Evolutionary conservation across 257 asterid species (phyloP).

Genomic region (Lycium ferocissimum): DNA sequence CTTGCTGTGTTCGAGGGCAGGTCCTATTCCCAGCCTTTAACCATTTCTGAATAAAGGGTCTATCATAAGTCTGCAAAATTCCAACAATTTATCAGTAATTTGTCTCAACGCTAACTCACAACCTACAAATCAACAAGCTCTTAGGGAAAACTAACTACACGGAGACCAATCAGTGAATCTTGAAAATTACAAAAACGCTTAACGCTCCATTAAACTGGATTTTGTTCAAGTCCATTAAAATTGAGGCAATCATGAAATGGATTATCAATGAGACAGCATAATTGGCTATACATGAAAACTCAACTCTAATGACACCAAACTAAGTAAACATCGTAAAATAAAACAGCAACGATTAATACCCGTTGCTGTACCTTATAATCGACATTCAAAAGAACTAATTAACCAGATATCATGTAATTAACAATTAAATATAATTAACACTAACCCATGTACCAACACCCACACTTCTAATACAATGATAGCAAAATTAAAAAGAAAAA

Average conservation of each 20-base stretch:
- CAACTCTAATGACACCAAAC: not conserved
- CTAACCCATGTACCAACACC: conserved; percentile 3
- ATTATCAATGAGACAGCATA: conserved; percentile 2
- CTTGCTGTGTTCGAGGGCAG: conserved; percentile 90
- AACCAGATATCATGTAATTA: not conserved
- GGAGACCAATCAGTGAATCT: not conserved
- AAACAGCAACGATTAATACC: not conserved
- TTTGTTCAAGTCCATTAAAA: not conserved
- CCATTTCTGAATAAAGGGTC: conserved; percentile 86
- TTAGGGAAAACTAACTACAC: not conserved
- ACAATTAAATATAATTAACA: not conserved
- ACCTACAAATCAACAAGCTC: not conserved
- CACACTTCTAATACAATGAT: not conserved
- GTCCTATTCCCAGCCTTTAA: conserved; percentile 79
- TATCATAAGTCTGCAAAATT: conserved; percentile 81
- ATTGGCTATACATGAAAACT: not conserved
- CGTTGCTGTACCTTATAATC: not conserved
- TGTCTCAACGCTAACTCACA: not conserved
- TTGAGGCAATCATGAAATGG: not conserved
- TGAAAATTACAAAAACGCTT: not conserved
- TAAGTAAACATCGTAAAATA: not conserved
- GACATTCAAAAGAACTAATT: not conserved
- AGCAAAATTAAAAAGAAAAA: not conserved
- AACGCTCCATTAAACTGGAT: not conserved
- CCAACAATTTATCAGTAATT: conserved; percentile 10